Evolutionary conservation across 2,329 filamentous ascomycete species (phyloP).

Genomic region (Penicillium sp.): DNA sequence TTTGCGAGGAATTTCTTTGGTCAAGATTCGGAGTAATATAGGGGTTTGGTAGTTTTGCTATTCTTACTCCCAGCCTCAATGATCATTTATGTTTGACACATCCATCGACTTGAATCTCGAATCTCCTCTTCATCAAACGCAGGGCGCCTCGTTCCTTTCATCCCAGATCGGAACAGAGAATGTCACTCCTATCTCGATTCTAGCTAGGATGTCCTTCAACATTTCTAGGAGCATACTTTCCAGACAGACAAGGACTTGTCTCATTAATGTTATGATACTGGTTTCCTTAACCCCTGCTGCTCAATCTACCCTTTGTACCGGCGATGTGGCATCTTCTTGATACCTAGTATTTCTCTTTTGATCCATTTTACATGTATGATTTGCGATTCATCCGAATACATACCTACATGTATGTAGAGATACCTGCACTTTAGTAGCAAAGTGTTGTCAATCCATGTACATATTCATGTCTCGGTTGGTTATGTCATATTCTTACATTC

Average conservation of each 20-base stretch:
- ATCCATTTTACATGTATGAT: neutral
- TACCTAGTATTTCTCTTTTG: conserved; percentile 15
- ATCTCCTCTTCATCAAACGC: neutral
- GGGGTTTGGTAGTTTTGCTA: neutral
- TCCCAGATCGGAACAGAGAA: neutral
- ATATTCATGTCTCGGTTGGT: neutral
- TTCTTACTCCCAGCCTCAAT: conserved; percentile 1
- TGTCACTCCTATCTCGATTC: neutral
- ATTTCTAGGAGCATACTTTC: neutral
- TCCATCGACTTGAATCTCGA: conserved; percentile 7
- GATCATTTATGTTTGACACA: conserved; percentile 6
- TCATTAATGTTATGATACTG: conserved; percentile 9
- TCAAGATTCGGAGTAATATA: neutral
- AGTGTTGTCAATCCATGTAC: neutral
- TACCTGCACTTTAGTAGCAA: neutral
- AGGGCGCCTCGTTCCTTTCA: neutral
- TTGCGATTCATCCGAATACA: neutral
- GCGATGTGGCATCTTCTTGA: conserved; percentile 16
- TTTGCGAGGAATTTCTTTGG: neutral
- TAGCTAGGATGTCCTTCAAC: neutral
- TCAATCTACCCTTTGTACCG: conserved; percentile 14
- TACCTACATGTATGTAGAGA: neutral
- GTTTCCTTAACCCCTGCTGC: conserved; percentile 11
- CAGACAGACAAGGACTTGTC: neutral
- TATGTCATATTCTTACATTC: conserved; percentile 1